Conservation (phyloP, 1,139 yeast genomes). For the Kodamaea plutei region DNA sequence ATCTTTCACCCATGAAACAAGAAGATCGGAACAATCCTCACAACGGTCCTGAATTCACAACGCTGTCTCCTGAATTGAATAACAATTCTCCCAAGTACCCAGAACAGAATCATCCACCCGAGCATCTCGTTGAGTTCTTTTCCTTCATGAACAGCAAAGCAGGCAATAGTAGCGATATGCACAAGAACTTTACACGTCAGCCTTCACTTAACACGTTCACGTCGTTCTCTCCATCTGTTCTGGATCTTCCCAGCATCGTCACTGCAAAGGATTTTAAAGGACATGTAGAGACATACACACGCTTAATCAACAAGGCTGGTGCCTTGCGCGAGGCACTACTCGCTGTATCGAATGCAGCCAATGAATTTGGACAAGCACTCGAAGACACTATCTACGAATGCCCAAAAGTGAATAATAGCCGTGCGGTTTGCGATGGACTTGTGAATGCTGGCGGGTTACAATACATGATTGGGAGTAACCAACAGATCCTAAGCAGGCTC, state of each 20-base stretch:
- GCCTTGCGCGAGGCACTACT: constrained; percentile 48
- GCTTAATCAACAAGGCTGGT: constrained; percentile 49
- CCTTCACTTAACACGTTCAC: constrained; percentile 35
- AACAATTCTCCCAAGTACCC: too few relatives aligned
- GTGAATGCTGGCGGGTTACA: constrained; percentile 76
- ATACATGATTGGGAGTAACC: constrained; percentile 72
- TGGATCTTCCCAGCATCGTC: constrained; percentile 57
- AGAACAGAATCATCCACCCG: too few relatives aligned
- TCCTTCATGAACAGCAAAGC: constrained; percentile 37
- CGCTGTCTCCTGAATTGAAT: too few relatives aligned
- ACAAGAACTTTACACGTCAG: constrained; percentile 17
- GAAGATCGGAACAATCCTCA: too few relatives aligned
- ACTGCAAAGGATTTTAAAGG: constrained; percentile 54
- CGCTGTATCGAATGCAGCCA: constrained; percentile 58
- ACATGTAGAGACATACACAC: constrained; percentile 44
- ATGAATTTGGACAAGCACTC: constrained; percentile 67
- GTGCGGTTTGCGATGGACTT: constrained; percentile 60
- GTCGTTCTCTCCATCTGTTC: constrained; percentile 47
- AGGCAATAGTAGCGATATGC: constrained; percentile 10
- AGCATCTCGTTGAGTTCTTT: constrained; percentile 56
- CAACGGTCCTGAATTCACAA: too few relatives aligned
- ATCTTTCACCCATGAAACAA: too few relatives aligned
- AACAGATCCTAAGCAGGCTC: constrained; percentile 61
- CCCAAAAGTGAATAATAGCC: constrained; percentile 67
- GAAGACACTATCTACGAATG: constrained; percentile 49